These are phyloP conservation scores for Sphaerobolus stellatus DNA, from an alignment of 1,284 basidiomycete genomes.

Conservation along the genomic window DNA sequence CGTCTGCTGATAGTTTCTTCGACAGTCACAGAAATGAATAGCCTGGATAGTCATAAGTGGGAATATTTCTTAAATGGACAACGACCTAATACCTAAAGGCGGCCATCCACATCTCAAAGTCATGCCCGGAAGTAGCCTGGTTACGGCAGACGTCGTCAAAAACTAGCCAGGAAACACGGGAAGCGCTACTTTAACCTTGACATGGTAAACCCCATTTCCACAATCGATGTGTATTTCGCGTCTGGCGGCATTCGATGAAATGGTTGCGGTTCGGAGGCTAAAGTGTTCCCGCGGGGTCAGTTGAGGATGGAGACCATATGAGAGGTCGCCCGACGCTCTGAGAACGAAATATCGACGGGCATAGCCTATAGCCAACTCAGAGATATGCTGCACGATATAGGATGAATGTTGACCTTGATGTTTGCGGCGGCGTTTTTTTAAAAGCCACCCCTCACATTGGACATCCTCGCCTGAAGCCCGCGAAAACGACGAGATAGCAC, in stretches of 20 bases:
- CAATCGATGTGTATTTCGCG: slow-evolving; percentile 80
- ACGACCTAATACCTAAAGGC: slow-evolving; percentile 57
- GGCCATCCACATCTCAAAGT: slow-evolving; percentile 73
- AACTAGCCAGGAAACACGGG: too few relatives aligned
- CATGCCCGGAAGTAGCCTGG: slow-evolving; percentile 40
- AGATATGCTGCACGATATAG: slow-evolving; percentile 12
- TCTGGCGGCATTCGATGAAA: slow-evolving; percentile 65
- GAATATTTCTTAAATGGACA: slow-evolving; percentile 10
- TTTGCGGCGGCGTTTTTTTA: slow-evolving; percentile 81
- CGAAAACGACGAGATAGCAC: slow-evolving; percentile 1
- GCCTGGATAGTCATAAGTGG: not conserved
- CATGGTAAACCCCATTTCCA: slow-evolving; percentile 72
- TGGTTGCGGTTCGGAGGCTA: slow-evolving; percentile 64
- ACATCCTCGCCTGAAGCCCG: slow-evolving; percentile 26
- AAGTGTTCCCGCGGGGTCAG: slow-evolving; percentile 71
- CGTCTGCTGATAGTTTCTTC: not conserved
- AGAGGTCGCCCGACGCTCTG: slow-evolving; percentile 63
- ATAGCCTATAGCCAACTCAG: slow-evolving; percentile 55
- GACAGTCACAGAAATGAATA: slow-evolving; percentile 7
- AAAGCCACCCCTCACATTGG: slow-evolving; percentile 69
- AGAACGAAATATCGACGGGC: slow-evolving; percentile 78
- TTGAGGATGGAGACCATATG: slow-evolving; percentile 73
- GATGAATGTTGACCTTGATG: slow-evolving; percentile 65
- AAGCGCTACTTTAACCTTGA: too few relatives aligned
- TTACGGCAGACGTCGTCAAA: too few relatives aligned